Conservation (phyloP, 1,284 basidiomycete genomes). For the Ganoderma leucocontextum region DNA sequence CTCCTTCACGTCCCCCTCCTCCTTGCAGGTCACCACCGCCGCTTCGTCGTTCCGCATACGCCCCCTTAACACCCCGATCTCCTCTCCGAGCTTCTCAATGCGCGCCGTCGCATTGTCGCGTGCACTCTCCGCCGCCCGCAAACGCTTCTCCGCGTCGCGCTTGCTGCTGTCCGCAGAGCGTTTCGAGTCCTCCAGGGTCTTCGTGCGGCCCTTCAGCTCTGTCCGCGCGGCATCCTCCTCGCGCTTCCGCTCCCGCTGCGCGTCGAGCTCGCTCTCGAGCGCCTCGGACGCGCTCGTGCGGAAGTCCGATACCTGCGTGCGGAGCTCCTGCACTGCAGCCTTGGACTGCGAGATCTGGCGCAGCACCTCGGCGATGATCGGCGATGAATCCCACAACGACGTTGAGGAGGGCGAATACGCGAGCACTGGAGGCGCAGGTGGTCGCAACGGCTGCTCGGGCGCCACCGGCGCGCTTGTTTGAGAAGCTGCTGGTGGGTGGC, state of each 20-base stretch:
- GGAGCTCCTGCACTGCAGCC: slow-evolving; percentile 73
- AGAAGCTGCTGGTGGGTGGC: slow-evolving; percentile 33
- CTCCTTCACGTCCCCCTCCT: slow-evolving; percentile 50
- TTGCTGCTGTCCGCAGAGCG: slow-evolving; percentile 81
- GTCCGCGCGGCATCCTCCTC: slow-evolving; percentile 83
- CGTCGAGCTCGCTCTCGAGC: slow-evolving; percentile 80
- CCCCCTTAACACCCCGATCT: slow-evolving; percentile 70
- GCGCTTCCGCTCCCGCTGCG: slow-evolving; percentile 79
- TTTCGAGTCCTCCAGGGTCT: slow-evolving; percentile 87
- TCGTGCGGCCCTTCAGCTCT: slow-evolving; percentile 85
- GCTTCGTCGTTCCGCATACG: slow-evolving; percentile 61
- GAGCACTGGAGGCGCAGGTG: slow-evolving; percentile 26
- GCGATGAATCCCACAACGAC: slow-evolving; percentile 68
- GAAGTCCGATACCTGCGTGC: slow-evolving; percentile 79
- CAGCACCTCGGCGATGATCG: slow-evolving; percentile 78
- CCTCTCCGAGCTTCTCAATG: slow-evolving; percentile 71
- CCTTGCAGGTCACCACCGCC: slow-evolving; percentile 56
- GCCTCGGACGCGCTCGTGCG: slow-evolving; percentile 68
- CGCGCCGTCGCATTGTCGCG: slow-evolving; percentile 72
- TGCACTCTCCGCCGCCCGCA: slow-evolving; percentile 73
- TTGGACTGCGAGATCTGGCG: slow-evolving; percentile 80
- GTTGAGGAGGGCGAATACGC: slow-evolving; percentile 35
- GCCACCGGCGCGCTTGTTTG: slow-evolving; percentile 31
- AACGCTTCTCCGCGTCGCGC: slow-evolving; percentile 88
- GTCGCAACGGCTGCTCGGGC: slow-evolving; percentile 34